Percentiles rank a stretch among this genome's conserved stretches.
phyloP scores from a whole-genome alignment of 148 eudicot genomes.

The Rhododendron williamsianum region DNA sequence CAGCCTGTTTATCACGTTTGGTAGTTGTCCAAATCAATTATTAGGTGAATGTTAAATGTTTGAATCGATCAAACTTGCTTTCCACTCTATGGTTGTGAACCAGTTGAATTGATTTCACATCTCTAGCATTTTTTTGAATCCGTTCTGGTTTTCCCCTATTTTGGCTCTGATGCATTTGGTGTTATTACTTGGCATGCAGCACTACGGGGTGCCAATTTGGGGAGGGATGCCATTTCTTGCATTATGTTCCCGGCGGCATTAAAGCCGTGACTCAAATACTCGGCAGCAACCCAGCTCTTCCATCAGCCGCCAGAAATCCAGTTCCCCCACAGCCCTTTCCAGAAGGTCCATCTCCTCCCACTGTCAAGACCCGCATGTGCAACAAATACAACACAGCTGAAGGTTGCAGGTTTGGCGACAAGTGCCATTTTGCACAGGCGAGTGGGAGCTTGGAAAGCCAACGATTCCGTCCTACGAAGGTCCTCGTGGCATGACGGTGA shows the following conservation, averaged over 20 bases:
- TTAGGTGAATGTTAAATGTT: neutral
- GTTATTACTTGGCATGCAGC: slow-evolving; percentile 40
- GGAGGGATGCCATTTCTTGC: slow-evolving; percentile 80
- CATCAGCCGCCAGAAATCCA: slow-evolving; percentile 34
- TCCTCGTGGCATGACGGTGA: slow-evolving; percentile 49
- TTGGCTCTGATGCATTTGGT: neutral
- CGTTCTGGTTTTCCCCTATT: neutral
- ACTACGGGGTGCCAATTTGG: slow-evolving; percentile 89
- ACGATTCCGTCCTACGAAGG: slow-evolving; percentile 40
- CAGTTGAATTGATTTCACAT: neutral
- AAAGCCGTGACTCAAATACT: slow-evolving; percentile 77
- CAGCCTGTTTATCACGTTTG: neutral
- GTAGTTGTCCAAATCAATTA: neutral
- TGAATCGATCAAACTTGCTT: neutral
- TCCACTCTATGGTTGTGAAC: neutral
- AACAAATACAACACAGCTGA: slow-evolving; percentile 62
- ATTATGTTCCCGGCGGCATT: slow-evolving; percentile 78
- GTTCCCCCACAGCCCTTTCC: slow-evolving; percentile 42
- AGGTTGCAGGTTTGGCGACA: slow-evolving; percentile 86
- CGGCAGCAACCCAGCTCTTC: slow-evolving; percentile 35
- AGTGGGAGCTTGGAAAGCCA: slow-evolving; percentile 83
- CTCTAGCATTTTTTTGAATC: neutral
- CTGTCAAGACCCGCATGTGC: slow-evolving; percentile 63
- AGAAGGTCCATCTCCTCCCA: slow-evolving; percentile 42
- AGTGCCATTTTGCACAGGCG: slow-evolving; percentile 89